Evolutionary conservation across 192 early-diverging fungal species (phyloP).

Genomic region (Backusella westeae): DNA sequence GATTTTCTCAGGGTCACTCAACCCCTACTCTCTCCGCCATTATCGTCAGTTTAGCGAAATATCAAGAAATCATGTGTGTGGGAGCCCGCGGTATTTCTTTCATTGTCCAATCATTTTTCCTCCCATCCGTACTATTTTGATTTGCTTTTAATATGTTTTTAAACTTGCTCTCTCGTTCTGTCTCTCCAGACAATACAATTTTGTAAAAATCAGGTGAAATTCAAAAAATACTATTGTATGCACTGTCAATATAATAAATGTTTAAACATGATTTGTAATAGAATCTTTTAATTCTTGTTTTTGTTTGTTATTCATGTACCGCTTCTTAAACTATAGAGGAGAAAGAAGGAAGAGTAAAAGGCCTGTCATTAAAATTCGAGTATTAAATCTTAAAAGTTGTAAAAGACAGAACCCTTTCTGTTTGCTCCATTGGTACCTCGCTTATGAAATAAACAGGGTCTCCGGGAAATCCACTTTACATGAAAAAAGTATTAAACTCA

Average conservation of each 20-base stretch:
- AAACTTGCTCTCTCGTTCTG: not conserved
- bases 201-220: not conserved
- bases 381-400: not conserved
- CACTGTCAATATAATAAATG: not conserved
- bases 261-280: not conserved
- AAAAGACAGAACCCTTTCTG: not conserved
- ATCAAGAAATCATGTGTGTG: slow-evolving; percentile 8
- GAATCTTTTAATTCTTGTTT: not conserved
- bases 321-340: not conserved
- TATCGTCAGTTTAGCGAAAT: slow-evolving; percentile 10
- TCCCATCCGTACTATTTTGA: not conserved
- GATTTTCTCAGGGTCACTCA: slow-evolving; percentile 22
- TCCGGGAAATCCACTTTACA: slow-evolving; percentile 5
- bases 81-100: slow-evolving; percentile 13
- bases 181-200: not conserved
- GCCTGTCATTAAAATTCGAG: not conserved
- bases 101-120: not conserved
- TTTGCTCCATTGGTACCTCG: not conserved
- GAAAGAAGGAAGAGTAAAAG: not conserved
- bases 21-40: slow-evolving; percentile 2
- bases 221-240: not conserved
- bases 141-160: not conserved
- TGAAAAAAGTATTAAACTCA: slow-evolving; percentile 5
- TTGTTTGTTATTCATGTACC: not conserved
- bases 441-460: slow-evolving; percentile 19